A percentile compares a stretch with the other conserved stretches of the same genome.
phyloP scores from a whole-genome alignment of 1,284 basidiomycete genomes.

The Apiotrichum veenhuisii region DNA sequence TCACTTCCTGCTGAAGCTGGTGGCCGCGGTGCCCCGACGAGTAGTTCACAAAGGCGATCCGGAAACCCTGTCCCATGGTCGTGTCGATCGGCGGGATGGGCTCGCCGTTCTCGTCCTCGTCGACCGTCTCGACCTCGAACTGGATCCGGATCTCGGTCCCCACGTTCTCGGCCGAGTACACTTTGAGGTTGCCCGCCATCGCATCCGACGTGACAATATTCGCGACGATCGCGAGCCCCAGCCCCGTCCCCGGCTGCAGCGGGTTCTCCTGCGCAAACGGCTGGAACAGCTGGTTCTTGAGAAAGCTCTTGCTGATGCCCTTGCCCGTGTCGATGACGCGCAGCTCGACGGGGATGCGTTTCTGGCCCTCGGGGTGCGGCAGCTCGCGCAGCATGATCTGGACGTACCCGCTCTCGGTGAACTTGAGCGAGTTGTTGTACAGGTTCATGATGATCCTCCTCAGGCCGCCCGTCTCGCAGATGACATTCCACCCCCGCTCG shows the following conservation, averaged over 20 bases:
- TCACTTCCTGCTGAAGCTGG: constrained; percentile 62
- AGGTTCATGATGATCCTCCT: constrained; percentile 91
- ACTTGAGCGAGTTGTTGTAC: constrained; percentile 91
- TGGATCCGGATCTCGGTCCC: constrained; percentile 92
- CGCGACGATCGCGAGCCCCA: constrained; percentile 95
- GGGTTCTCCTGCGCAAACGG: constrained; percentile 78
- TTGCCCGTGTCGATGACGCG: constrained; percentile 88
- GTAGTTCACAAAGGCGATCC: constrained; percentile 72
- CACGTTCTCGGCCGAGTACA: constrained; percentile 63
- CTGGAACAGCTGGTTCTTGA: constrained; percentile 93
- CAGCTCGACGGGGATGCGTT: constrained; percentile 74
- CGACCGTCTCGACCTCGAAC: constrained; percentile 66
- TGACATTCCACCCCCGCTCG: constrained; percentile 76
- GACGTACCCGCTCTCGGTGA: constrained; percentile 84
- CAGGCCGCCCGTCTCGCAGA: constrained; percentile 88
- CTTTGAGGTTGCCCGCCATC: constrained; percentile 69
- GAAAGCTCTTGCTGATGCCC: constrained; percentile 81
- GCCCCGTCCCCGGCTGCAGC: constrained; percentile 80
- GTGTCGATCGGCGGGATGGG: not conserved
- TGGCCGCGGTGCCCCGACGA: constrained; percentile 64
- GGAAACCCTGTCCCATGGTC: constrained; percentile 51
- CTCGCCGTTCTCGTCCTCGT: constrained; percentile 1
- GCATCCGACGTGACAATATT: constrained; percentile 75
- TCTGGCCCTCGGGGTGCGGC: constrained; percentile 55
- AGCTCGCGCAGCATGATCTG: constrained; percentile 79